phyloP scores from a whole-genome alignment of 2,329 filamentous ascomycete genomes.

The Microsporum ferrugineum region DNA sequence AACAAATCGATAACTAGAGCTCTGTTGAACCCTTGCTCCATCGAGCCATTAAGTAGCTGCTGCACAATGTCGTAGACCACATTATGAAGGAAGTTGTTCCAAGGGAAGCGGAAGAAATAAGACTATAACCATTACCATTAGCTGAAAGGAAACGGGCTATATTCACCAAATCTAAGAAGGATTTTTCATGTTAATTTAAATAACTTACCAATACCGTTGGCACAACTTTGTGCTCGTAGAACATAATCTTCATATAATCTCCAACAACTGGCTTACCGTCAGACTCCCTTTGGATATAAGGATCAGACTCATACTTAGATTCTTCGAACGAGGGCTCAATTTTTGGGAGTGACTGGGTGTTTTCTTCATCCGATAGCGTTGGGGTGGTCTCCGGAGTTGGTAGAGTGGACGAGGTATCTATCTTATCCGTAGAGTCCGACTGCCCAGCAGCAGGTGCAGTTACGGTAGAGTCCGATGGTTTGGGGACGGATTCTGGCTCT shows the following conservation, averaged over 20 bases:
- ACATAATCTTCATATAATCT: conserved; percentile 89
- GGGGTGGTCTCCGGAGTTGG: neutral
- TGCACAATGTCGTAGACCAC: conserved; percentile 98
- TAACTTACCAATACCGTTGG: conserved; percentile 79
- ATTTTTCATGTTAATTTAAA: neutral
- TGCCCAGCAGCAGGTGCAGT: neutral
- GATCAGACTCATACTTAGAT: neutral
- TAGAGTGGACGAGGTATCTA: neutral
- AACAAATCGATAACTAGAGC: conserved; percentile 86
- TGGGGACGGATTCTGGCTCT: neutral
- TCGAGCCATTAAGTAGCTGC: conserved; percentile 96
- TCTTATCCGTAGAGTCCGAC: neutral
- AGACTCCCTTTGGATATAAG: conserved; percentile 46
- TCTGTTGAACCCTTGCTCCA: conserved; percentile 91
- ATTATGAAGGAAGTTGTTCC: conserved; percentile 99
- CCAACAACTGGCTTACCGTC: conserved; percentile 73
- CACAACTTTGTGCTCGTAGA: conserved; percentile 87
- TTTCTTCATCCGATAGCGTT: neutral
- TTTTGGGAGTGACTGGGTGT: neutral
- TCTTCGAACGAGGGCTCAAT: neutral
- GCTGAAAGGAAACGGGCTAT: neutral
- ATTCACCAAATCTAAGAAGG: conserved; percentile 5
- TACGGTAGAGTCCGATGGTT: neutral
- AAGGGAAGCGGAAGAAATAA: conserved; percentile 97
- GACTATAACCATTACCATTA: conserved; percentile 44